phyloP scores from a whole-genome alignment of 1,139 yeast genomes.

The Sugiyamaella grinbergsii region DNA sequence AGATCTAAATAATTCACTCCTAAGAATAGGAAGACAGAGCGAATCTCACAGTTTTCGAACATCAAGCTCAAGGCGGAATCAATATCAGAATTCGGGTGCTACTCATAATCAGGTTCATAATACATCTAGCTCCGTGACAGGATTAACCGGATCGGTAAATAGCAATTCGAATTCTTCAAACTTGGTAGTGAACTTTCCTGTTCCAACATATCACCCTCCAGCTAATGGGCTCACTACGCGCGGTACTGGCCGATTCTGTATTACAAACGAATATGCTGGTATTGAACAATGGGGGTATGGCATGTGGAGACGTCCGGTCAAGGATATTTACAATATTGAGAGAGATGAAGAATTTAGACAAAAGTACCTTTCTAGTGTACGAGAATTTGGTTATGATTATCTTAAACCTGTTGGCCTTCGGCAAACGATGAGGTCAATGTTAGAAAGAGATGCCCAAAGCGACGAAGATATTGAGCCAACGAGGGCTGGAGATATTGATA shows the following conservation, averaged over 20 bases:
- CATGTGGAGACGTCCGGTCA: conserved; percentile 19
- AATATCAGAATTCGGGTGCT: conserved; percentile 7
- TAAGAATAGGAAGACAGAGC: conserved; percentile 1
- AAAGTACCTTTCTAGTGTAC: conserved; percentile 27
- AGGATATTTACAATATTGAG: conserved; percentile 22
- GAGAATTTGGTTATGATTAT: conserved; percentile 34
- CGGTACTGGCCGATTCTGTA: conserved; percentile 21
- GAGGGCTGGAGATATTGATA: conserved; percentile 21
- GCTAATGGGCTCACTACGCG: conserved; percentile 20
- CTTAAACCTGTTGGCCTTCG: conserved; percentile 32
- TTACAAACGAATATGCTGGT: conserved; percentile 22
- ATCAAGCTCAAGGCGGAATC: conserved; percentile 13
- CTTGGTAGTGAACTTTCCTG: conserved; percentile 2
- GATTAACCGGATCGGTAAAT: neutral
- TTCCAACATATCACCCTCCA: conserved; percentile 10
- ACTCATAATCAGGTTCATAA: too few relatives aligned
- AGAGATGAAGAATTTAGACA: conserved; percentile 24
- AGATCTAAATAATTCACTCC: neutral
- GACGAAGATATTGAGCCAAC: conserved; percentile 26
- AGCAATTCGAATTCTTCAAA: neutral
- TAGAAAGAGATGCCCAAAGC: conserved; percentile 30
- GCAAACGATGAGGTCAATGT: conserved; percentile 31
- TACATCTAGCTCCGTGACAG: neutral
- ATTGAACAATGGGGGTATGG: conserved; percentile 23
- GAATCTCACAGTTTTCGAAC: conserved; percentile 14